A percentile compares a stretch with the other conserved stretches of the same genome.
These are phyloP conservation scores for Knoxdaviesia capensis DNA, from an alignment of 2,329 filamentous ascomycete genomes.

Conservation along the genomic window DNA sequence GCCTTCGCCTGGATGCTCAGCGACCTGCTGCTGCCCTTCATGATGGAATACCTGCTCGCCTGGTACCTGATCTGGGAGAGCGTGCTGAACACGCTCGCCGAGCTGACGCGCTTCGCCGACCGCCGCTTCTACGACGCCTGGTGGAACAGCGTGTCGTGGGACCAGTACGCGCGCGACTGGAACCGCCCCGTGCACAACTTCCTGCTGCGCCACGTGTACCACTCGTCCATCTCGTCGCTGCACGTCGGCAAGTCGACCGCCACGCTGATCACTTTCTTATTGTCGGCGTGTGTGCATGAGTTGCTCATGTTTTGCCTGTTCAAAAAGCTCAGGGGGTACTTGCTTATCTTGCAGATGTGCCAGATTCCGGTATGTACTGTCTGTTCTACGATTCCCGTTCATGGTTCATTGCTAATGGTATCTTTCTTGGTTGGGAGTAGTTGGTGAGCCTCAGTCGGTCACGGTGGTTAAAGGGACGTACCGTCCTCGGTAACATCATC, in stretches of 20 bases:
- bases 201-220: conserved; percentile 59
- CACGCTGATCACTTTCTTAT: conserved; percentile 55
- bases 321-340: conserved; percentile 54
- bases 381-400: neutral
- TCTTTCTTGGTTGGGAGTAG: conserved; percentile 9
- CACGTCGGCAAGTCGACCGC: conserved; percentile 50
- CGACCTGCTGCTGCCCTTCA: conserved; percentile 58
- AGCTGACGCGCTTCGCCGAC: conserved; percentile 59
- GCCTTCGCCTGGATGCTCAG: conserved; percentile 58
- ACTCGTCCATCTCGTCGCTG: conserved; percentile 54
- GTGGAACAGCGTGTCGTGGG: conserved; percentile 48
- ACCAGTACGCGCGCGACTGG: conserved; percentile 66
- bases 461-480: conserved; percentile 39
- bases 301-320: conserved; percentile 67
- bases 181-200: conserved; percentile 62
- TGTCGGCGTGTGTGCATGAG: conserved; percentile 54
- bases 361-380: conserved; percentile 39
- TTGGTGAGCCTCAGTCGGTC: conserved; percentile 48
- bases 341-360: conserved; percentile 52
- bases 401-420: neutral
- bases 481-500: conserved; percentile 48
- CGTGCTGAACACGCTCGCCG: conserved; percentile 54
- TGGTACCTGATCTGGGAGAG: conserved; percentile 75
- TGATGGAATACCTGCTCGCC: conserved; percentile 57
- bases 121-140: conserved; percentile 49